Evolutionary conservation across 2,329 filamentous ascomycete species (phyloP).

Genomic region (Kalmusia sp.): DNA sequence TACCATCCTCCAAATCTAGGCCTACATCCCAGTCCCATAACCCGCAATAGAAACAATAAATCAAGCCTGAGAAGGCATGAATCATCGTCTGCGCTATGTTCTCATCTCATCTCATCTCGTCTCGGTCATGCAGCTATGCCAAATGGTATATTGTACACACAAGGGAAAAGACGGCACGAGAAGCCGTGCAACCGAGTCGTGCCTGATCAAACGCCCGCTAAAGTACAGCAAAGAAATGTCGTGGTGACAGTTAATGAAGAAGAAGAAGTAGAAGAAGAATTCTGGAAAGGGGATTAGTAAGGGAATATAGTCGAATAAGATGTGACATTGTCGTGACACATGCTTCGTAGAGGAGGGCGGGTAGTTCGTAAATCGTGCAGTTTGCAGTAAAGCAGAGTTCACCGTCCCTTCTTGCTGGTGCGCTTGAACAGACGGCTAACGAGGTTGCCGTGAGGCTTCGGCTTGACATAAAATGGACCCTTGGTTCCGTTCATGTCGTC

Average conservation of each 20-base stretch:
- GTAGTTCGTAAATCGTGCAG: conserved; percentile 10
- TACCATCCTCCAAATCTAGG: conserved; percentile 4
- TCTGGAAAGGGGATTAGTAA: neutral
- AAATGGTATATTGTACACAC: conserved; percentile 3
- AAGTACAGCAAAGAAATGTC: conserved; percentile 2
- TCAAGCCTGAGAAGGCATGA: neutral
- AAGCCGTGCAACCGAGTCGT: neutral
- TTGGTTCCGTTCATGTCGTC: conserved; percentile 56
- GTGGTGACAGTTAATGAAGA: neutral
- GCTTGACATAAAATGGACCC: conserved; percentile 54
- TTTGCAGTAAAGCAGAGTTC: neutral
- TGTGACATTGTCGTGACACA: conserved; percentile 1
- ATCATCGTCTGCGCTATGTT: neutral
- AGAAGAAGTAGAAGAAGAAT: too few species aligned
- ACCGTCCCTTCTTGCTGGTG: conserved; percentile 41
- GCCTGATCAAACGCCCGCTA: conserved; percentile 8
- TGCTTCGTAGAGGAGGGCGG: neutral
- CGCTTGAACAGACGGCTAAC: conserved; percentile 46
- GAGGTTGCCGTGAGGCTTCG: conserved; percentile 40
- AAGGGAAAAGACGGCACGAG: neutral
- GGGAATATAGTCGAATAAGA: neutral
- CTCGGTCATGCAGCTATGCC: conserved; percentile 6
- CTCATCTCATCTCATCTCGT: neutral
- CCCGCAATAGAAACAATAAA: conserved; percentile 1
- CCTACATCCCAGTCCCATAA: conserved; percentile 7